Evolutionary conservation across 225 moss, liverwort and hornwort species (phyloP).

Genomic region (Bryum argenteum): DNA sequence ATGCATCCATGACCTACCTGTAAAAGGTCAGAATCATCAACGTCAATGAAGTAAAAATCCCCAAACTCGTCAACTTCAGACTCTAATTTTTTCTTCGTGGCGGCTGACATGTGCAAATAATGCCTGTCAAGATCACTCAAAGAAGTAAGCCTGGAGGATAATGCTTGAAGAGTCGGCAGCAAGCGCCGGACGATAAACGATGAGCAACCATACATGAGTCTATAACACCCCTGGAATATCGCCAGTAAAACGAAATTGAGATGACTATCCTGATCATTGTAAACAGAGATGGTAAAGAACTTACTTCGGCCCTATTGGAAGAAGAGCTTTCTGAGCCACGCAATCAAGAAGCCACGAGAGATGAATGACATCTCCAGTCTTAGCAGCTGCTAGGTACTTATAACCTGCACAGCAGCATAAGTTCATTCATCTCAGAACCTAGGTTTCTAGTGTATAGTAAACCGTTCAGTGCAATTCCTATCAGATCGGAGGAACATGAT

Average conservation of each 20-base stretch:
- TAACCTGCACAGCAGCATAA: conserved; percentile 57
- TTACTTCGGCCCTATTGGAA: conserved; percentile 81
- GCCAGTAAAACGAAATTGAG: not conserved
- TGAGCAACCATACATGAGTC: not conserved
- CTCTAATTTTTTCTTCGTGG: conserved; percentile 76
- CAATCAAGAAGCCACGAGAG: conserved; percentile 82
- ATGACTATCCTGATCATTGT: not conserved
- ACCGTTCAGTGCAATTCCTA: not conserved
- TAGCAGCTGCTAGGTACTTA: conserved; percentile 75
- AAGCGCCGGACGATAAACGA: not conserved
- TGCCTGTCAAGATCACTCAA: conserved; percentile 51
- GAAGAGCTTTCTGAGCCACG: conserved; percentile 53
- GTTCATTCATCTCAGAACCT: conserved; percentile 6
- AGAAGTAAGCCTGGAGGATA: not conserved
- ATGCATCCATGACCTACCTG: conserved; percentile 48
- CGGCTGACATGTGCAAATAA: conserved; percentile 78
- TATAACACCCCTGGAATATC: not conserved
- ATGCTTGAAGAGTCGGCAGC: not conserved
- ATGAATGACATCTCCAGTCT: conserved; percentile 79
- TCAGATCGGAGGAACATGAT: not conserved
- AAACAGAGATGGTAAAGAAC: conserved; percentile 17
- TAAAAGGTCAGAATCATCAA: conserved; percentile 66
- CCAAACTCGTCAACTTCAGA: conserved; percentile 82
- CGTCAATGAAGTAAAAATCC: conserved; percentile 73
- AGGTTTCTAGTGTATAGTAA: not conserved